Base-by-base conservation (phyloP, 805 yeast species). In the Jamesozyma rosinii region DNA sequence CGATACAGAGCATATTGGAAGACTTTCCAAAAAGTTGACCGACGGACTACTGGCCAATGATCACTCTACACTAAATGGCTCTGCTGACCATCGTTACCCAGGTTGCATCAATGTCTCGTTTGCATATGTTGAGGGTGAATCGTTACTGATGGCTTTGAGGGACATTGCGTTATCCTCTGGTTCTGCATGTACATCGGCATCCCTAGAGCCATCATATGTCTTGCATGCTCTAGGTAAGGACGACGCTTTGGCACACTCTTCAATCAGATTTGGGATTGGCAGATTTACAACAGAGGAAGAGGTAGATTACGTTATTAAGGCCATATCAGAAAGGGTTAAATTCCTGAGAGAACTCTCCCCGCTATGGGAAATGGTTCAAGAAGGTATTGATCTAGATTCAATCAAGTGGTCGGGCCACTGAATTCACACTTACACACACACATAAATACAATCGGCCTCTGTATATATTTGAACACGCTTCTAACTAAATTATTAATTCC, bases 351-450 rank as follows among this genome's bases (percentile, higher is more conserved):
- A 88, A 59, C 73, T 92, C 67, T 80, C 92, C 45, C 98, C 98
- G 39, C 72, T 92, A 56, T 92, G 97, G 97, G 98, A 92, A 70
- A 89, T 92, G 97, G 95, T 87, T 45, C 95, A 92, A 67, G 97
- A 92, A 52, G 98, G 98, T 53, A 90, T 92, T 57, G 98, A 92
- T 61, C 72, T 92, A 63, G 76, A 83, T 58, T 75, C 94, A 29
- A 92, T 92, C 57, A 95, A 92, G 69, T 92, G 98, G 98, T 85
- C 95, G 47, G 97, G 96, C 51, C 98, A 92, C 67, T 92, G 65
- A 37, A 14, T 21, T n/a, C n/a, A n/a, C n/a, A n/a, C n/a, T n/a
- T n/a, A n/a, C n/a, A n/a, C n/a, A n/a, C n/a, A n/a, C n/a, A n/a
- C n/a, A n/a, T n/a, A n/a, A n/a, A n/a, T n/a, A n/a, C n/a, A n/a